phyloP scores from a whole-genome alignment of 2,329 filamentous ascomycete species.

The Hypomyces rosellus region DNA sequence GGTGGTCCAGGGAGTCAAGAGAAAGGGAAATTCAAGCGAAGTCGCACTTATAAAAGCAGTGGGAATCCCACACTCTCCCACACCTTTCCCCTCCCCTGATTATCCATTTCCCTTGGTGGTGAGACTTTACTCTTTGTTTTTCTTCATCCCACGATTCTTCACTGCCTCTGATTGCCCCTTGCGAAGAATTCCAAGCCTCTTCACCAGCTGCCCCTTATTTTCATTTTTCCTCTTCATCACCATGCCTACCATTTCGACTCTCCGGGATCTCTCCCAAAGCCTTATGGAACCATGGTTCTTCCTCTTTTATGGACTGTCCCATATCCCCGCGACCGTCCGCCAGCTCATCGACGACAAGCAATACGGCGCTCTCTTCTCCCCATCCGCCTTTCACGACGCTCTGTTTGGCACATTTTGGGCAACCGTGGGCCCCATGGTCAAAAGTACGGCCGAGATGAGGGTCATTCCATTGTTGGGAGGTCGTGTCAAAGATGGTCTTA shows the following conservation, averaged over 20 bases:
- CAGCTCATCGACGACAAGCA: slow-evolving; percentile 32
- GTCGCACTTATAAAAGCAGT: no score
- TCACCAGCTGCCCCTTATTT: background rate
- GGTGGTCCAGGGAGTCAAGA: no score
- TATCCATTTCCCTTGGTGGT: no score
- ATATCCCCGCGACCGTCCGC: slow-evolving; percentile 46
- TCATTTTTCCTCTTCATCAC: background rate
- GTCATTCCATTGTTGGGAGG: slow-evolving; percentile 52
- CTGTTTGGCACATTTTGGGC: slow-evolving; percentile 61
- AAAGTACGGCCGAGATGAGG: slow-evolving; percentile 31
- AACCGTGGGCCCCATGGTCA: slow-evolving; percentile 44
- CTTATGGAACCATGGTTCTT: slow-evolving; percentile 48
- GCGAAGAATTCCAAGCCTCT: background rate
- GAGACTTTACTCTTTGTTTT: no score
- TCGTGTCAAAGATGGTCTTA: slow-evolving; percentile 31
- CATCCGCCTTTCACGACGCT: slow-evolving; percentile 34
- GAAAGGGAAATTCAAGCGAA: no score
- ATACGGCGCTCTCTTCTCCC: slow-evolving; percentile 34
- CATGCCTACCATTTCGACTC: slow-evolving; percentile 21
- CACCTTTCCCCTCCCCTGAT: no score
- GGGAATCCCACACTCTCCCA: no score
- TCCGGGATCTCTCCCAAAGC: slow-evolving; percentile 23
- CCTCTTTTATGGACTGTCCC: slow-evolving; percentile 40
- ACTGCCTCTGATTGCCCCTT: background rate
- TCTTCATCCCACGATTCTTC: background rate